Conservation (phyloP, 169 alveolate species). For the Besnoitia besnoiti region DNA sequence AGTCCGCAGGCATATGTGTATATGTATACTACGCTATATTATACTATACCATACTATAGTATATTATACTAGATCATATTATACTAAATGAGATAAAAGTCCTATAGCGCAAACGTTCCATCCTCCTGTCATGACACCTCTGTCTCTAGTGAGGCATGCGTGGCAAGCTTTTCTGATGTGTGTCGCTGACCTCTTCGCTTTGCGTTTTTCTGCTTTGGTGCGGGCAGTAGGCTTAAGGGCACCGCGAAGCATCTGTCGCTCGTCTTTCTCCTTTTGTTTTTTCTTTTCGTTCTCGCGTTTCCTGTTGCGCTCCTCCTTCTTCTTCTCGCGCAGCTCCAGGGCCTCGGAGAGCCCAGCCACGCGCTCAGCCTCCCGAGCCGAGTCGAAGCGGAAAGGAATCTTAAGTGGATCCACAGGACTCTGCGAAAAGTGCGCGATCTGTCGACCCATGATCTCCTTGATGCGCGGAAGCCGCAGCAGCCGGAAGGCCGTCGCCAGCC, state of each 20-base stretch:
- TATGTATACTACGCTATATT: too few relatives aligned
- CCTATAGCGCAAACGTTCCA: too few relatives aligned
- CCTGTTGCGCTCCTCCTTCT: not conserved
- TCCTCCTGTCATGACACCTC: too few relatives aligned
- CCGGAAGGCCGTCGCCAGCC: constrained; percentile 87
- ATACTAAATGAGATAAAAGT: too few relatives aligned
- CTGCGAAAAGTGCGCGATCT: constrained; percentile 79
- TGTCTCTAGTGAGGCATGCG: too few relatives aligned
- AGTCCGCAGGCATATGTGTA: too few relatives aligned
- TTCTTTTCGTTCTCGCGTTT: not conserved
- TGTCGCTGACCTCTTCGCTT: not conserved
- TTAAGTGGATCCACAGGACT: constrained; percentile 66
- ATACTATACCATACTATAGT: too few relatives aligned
- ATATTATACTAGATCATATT: too few relatives aligned
- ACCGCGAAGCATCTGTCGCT: not conserved
- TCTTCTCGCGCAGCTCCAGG: constrained; percentile 14
- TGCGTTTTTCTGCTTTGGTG: constrained; percentile 30
- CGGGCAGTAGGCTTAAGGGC: not conserved
- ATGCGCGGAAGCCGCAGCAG: constrained; percentile 92
- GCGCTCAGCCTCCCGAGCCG: constrained; percentile 29
- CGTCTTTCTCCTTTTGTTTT: not conserved
- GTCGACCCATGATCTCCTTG: constrained; percentile 90
- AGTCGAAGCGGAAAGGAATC: constrained; percentile 45
- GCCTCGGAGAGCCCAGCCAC: not conserved
- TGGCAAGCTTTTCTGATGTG: too few relatives aligned